These are phyloP conservation scores for Tanozyma kutaoensis DNA, from an alignment of 805 yeast species.

Conservation along the genomic window DNA sequence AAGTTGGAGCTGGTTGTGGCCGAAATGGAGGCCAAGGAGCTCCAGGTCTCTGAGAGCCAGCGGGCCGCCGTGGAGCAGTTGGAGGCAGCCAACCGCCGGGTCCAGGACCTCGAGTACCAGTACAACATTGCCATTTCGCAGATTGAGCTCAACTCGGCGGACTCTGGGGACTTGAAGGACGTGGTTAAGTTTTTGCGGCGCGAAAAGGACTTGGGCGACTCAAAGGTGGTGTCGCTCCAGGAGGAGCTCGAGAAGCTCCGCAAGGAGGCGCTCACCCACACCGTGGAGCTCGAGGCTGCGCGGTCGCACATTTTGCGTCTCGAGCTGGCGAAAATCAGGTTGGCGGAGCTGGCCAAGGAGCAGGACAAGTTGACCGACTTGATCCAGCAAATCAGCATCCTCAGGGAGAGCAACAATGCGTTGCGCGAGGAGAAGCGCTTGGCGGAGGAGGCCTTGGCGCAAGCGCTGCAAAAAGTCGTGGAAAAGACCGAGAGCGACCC, in stretches of 20 bases:
- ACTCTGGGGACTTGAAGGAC: slow-evolving; percentile 19
- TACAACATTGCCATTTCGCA: slow-evolving; percentile 58
- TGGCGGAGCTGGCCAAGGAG: slow-evolving; percentile 21
- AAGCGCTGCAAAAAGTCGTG: too few relatives aligned
- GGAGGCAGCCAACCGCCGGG: slow-evolving; percentile 26
- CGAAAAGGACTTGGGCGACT: slow-evolving; percentile 60
- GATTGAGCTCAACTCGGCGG: slow-evolving; percentile 28
- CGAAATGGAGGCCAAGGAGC: slow-evolving; percentile 5
- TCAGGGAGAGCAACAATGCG: slow-evolving; percentile 57
- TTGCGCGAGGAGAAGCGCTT: slow-evolving; percentile 20
- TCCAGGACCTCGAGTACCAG: slow-evolving; percentile 51
- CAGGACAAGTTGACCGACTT: slow-evolving; percentile 37
- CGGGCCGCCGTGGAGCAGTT: slow-evolving; percentile 19
- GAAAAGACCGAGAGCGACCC: slow-evolving; percentile 6
- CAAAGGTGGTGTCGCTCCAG: slow-evolving; percentile 24
- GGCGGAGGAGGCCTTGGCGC: too few relatives aligned
- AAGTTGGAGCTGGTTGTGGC: slow-evolving; percentile 6
- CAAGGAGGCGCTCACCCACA: slow-evolving; percentile 33
- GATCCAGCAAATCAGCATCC: slow-evolving; percentile 45
- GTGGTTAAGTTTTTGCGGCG: slow-evolving; percentile 52
- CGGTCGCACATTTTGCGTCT: slow-evolving; percentile 30
- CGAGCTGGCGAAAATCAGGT: slow-evolving; percentile 7
- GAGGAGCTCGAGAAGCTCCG: slow-evolving; percentile 40
- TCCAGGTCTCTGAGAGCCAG: slow-evolving; percentile 9
- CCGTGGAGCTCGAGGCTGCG: slow-evolving; percentile 37